Percentiles rank a stretch among this genome's conserved stretches.
phyloP scores from a whole-genome alignment of 1,284 basidiomycete genomes.

The Veloboletus limbatus region DNA sequence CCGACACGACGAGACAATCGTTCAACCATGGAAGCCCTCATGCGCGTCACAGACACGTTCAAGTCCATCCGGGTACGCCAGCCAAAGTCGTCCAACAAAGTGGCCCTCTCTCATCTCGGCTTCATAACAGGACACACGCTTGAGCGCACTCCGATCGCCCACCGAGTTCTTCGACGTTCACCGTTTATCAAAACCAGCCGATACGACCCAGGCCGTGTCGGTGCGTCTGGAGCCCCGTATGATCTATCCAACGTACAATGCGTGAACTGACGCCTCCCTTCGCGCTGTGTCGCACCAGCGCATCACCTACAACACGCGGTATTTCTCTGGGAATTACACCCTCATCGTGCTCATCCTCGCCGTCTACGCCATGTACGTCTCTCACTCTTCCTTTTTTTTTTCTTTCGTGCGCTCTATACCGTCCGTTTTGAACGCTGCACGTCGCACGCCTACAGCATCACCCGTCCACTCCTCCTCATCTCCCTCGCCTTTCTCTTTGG shows the following conservation, averaged over 20 bases:
- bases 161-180: constrained; percentile 89
- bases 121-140: constrained; percentile 68
- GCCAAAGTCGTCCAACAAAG: neutral
- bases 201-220: constrained; percentile 66
- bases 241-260: no score
- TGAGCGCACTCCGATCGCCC: constrained; percentile 78
- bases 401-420: no score
- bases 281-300: constrained; percentile 47
- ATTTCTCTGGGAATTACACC: constrained; percentile 92
- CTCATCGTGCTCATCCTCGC: constrained; percentile 79
- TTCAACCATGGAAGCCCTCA: neutral
- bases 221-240: no score
- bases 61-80: neutral
- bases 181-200: constrained; percentile 78
- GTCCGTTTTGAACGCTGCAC: no score
- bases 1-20: no score
- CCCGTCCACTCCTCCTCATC: constrained; percentile 79
- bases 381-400: no score
- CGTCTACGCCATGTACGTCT: constrained; percentile 83
- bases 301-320: constrained; percentile 93
- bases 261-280: neutral
- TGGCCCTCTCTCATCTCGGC: neutral
- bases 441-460: no score
- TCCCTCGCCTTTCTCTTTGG: constrained; percentile 88
- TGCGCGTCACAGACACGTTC: neutral